Conservation (phyloP, 495 filamentous ascomycete species). For the Xeromyces bisporus region DNA sequence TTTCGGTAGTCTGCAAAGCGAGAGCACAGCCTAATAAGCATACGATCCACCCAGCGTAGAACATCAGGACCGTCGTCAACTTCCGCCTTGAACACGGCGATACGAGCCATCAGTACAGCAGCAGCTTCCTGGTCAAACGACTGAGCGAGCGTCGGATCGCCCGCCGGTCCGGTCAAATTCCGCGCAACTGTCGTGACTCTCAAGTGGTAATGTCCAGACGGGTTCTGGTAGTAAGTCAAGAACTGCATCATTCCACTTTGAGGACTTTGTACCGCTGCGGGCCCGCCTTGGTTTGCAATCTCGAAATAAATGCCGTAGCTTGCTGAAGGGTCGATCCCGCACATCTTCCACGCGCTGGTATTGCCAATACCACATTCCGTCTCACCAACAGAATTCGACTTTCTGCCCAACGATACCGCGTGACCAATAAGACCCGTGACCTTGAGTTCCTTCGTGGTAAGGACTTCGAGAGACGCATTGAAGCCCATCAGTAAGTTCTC, state of each 20-base stretch:
- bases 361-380: conserved; percentile 98
- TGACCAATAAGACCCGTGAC: conserved; percentile 97
- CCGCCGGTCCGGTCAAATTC: conserved; percentile 82
- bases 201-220: conserved; percentile 89
- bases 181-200: conserved; percentile 87
- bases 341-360: conserved; percentile 99
- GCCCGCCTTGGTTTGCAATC: conserved; percentile 85
- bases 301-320: conserved; percentile 97
- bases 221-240: conserved; percentile 97
- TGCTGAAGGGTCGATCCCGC: conserved; percentile 81
- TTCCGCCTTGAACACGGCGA: conserved; percentile 97
- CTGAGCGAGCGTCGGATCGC: conserved; percentile 92
- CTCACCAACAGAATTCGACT: conserved; percentile 90
- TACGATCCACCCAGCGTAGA: conserved; percentile 93
- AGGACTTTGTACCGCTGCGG: conserved; percentile 65
- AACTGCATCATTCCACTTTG: conserved; percentile 98
- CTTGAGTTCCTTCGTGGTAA: conserved; percentile 97
- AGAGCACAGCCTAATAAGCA: conserved; percentile 94
- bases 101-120: conserved; percentile 93
- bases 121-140: conserved; percentile 98
- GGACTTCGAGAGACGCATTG: conserved; percentile 89
- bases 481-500: conserved; percentile 97
- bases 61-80: conserved; percentile 99
- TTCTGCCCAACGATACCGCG: conserved; percentile 93
- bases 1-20: conserved; percentile 97